phyloP scores from a whole-genome alignment of 768 basidiomycete species.

The Antrodiella citrinella region DNA sequence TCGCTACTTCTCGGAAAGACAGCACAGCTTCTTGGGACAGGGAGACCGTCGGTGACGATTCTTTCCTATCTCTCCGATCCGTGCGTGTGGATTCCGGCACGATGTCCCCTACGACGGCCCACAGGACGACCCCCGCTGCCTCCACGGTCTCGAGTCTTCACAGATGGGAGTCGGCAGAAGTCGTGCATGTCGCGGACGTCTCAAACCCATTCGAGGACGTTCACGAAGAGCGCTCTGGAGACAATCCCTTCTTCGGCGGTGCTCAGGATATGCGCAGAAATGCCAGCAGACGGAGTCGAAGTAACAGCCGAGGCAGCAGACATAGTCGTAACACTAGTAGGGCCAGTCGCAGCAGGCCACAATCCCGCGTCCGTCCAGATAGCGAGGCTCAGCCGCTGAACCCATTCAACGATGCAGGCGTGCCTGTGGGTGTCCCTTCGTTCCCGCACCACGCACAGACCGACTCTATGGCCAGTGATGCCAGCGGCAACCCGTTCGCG shows the following conservation, averaged over 20 bases:
- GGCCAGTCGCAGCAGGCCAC: constrained; percentile 6
- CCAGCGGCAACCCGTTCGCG: constrained; percentile 21
- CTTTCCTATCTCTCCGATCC: constrained; percentile 42
- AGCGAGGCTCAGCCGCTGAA: constrained; percentile 22
- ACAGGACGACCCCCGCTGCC: constrained; percentile 56
- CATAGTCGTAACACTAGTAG: constrained; percentile 10
- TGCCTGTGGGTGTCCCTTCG: background rate
- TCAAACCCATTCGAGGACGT: constrained; percentile 28
- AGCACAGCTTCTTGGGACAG: constrained; percentile 39
- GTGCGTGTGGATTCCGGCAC: constrained; percentile 31
- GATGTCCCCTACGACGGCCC: constrained; percentile 42
- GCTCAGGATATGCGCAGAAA: constrained; percentile 24
- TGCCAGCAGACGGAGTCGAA: constrained; percentile 17
- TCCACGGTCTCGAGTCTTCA: constrained; percentile 35
- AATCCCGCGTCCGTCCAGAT: constrained; percentile 6
- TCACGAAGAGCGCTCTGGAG: constrained; percentile 29
- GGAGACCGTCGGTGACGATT: constrained; percentile 35
- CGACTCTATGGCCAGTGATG: constrained; percentile 30
- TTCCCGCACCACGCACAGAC: constrained; percentile 20
- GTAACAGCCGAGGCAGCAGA: constrained; percentile 16
- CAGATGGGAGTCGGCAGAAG: constrained; percentile 65
- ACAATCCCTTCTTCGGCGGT: constrained; percentile 33
- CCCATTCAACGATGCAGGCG: constrained; percentile 35
- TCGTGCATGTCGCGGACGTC: constrained; percentile 25
- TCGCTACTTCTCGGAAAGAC: constrained; percentile 33